phyloP scores from a whole-genome alignment of 306 rosid genomes.

The Arachis stenosperma region DNA sequence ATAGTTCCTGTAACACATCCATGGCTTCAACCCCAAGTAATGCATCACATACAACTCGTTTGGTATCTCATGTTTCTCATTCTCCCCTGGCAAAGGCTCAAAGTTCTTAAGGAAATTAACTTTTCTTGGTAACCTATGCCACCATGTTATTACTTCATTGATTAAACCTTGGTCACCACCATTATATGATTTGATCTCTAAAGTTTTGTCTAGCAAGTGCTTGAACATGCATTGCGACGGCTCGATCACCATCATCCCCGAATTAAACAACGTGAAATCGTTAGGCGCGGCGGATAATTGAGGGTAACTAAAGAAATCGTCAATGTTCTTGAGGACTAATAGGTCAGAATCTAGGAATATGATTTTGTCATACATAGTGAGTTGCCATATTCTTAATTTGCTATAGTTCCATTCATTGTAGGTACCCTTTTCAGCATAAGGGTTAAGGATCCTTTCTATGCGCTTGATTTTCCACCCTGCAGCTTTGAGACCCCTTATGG shows the following conservation, averaged over 20 bases:
- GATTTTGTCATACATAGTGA: conserved; percentile 52
- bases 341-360: conserved; percentile 72
- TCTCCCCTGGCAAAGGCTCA: not conserved
- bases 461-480: conserved; percentile 65
- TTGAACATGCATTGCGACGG: conserved; percentile 66
- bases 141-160: conserved; percentile 72
- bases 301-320: conserved; percentile 49
- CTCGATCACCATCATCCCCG: conserved; percentile 71
- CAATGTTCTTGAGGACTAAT: conserved; percentile 50
- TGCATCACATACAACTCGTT: conserved; percentile 50
- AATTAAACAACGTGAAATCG: conserved; percentile 51
- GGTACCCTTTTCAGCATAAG: conserved; percentile 51
- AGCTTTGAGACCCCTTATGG: conserved; percentile 46
- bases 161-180: conserved; percentile 81
- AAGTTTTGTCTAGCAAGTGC: conserved; percentile 44
- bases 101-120: conserved; percentile 51
- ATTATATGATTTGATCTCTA: conserved; percentile 55
- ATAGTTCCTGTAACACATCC: conserved; percentile 76
- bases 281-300: conserved; percentile 62
- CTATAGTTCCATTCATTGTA: conserved; percentile 85
- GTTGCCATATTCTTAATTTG: conserved; percentile 71
- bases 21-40: conserved; percentile 80
- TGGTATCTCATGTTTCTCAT: not conserved
- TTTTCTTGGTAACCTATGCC: conserved; percentile 63
- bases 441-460: conserved; percentile 57